Conservation (phyloP, 495 filamentous ascomycete genomes). For the Talaromyces stipitatus region DNA sequence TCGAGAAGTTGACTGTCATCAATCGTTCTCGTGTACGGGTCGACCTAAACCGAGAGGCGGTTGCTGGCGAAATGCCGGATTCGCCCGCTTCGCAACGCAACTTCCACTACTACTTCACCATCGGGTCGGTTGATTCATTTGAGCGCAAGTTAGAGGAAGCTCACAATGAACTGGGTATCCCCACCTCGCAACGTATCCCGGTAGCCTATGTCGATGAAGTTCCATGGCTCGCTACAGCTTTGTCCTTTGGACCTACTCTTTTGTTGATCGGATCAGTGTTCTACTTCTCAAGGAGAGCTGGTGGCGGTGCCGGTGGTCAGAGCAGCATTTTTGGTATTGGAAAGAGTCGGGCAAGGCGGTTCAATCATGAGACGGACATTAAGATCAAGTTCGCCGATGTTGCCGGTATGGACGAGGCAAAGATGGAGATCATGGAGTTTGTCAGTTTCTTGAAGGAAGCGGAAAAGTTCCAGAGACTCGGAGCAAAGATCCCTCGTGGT, state of each 20-base stretch:
- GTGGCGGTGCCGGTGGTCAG: constrained; percentile 55
- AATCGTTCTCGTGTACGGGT: constrained; percentile 69
- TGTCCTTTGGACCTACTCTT: constrained; percentile 81
- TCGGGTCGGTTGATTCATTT: constrained; percentile 89
- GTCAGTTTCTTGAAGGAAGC: constrained; percentile 92
- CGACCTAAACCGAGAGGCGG: constrained; percentile 75
- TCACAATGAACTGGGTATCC: constrained; percentile 79
- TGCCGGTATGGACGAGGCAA: constrained; percentile 97
- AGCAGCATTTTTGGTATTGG: constrained; percentile 90
- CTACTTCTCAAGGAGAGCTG: constrained; percentile 62
- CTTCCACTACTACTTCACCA: constrained; percentile 88
- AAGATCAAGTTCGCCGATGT: constrained; percentile 97
- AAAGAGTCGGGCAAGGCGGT: constrained; percentile 89
- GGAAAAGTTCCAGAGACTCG: constrained; percentile 81
- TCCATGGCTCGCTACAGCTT: constrained; percentile 51
- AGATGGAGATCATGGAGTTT: constrained; percentile 98
- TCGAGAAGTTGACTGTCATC: constrained; percentile 82
- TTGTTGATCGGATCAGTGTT: constrained; percentile 74
- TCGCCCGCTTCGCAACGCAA: constrained; percentile 60
- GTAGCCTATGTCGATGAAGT: constrained; percentile 78
- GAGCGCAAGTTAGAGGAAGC: constrained; percentile 81
- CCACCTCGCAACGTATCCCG: constrained; percentile 76
- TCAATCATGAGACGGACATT: constrained; percentile 93
- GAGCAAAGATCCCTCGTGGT: constrained; percentile 94
- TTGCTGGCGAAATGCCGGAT: constrained; percentile 71